Base-by-base conservation (phyloP, 140 eudicot species). In the Flaveria floridana region DNA sequence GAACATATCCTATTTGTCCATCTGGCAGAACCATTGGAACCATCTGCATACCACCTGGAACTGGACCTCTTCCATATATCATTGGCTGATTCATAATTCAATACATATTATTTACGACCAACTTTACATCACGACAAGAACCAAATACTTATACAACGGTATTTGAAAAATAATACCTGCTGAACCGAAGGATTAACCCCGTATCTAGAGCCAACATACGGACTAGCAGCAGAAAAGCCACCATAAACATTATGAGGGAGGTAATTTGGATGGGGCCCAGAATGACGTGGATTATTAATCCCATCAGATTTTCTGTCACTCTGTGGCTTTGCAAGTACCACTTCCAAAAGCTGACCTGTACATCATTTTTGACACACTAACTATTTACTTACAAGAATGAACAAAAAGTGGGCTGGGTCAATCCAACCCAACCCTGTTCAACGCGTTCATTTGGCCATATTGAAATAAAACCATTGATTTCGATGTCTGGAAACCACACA, bases 41-140 rank as follows among this genome's bases (percentile, higher is more conserved):
- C 99, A 94, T 94, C 78, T 94, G 99, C 97, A 94, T 90, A 59
- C 97, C 97, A 20, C 97, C 82, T 34, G 99, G 99, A 85, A 94
- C 94, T 23, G 96, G 99, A 20, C 99, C 99, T 84, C 99, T 90
- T 68, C 99, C 99, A 44, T 94, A 94, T 67, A 90, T 90, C 91
- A 94, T 79, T 30, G 99, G 99, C 96, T 94, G 90, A 76, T 78
- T 6, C 37, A 65, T 52, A 26, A 73, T 39, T 64, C 3, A 39
- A 66, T 53, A 73, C 37, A 52, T 67, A 66, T 56, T 21, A 26
- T 57, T 14, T 9, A 11, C 37, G 2, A 8, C 2, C 28, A 15
- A 52, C 77, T 51, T 42, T 15, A 19, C 25, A 63, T 48, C 68
- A 42, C 11, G 56, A 25, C 68, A 13, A 59, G 21, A 65, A 57